A percentile compares a stretch with the other conserved stretches of the same genome.
Evolutionary conservation across 305 asterid genomes (phyloP).

Genomic region (Galium porrigens): DNA sequence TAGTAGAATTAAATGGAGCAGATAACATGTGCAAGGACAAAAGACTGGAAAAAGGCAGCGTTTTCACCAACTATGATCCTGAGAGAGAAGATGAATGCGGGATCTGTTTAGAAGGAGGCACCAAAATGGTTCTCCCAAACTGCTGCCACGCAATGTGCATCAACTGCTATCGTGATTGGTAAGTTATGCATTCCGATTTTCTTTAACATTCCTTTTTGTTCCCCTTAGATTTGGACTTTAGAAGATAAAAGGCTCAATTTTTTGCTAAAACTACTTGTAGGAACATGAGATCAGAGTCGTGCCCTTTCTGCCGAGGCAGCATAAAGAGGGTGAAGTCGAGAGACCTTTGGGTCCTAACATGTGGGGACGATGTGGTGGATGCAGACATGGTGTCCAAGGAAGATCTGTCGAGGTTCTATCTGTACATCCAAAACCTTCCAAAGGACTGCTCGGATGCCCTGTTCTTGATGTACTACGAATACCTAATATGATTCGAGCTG

Average conservation of each 20-base stretch:
- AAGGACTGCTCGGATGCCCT: conserved; percentile 63
- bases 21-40: conserved; percentile 28
- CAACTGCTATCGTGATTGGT: conserved; percentile 56
- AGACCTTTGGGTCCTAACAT: conserved; percentile 71
- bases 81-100: conserved; percentile 64
- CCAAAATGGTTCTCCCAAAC: conserved; percentile 52
- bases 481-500: conserved; percentile 35
- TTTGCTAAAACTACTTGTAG: conserved; percentile 25
- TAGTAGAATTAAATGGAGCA: conserved; percentile 30
- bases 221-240: background rate
- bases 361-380: conserved; percentile 60
- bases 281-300: conserved; percentile 67
- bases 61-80: conserved; percentile 22
- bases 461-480: conserved; percentile 64
- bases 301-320: conserved; percentile 81
- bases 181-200: conserved; percentile 25
- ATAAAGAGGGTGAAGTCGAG: conserved; percentile 52
- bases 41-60: conserved; percentile 23
- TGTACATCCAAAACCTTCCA: conserved; percentile 50
- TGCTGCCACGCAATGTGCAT: conserved; percentile 67
- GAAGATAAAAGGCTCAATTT: background rate
- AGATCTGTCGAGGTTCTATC: conserved; percentile 54
- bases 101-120: conserved; percentile 58
- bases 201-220: background rate
- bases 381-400: conserved; percentile 38